A percentile compares a stretch with the other conserved stretches of the same genome.
Evolutionary conservation across 345 rosid genomes (phyloP).

Genomic region (Passiflora organensis): DNA sequence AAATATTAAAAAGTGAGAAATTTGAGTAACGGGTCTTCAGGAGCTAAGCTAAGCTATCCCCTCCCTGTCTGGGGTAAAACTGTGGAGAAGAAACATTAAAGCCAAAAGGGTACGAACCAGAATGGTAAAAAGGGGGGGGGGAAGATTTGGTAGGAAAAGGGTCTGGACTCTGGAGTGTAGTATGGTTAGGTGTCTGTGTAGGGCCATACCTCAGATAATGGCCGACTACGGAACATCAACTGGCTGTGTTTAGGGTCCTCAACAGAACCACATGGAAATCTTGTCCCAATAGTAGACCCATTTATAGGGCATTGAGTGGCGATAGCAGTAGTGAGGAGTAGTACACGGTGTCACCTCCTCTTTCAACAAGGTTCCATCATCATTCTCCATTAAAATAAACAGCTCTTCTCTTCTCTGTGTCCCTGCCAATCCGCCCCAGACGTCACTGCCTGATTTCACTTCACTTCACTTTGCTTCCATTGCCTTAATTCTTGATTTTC

Average conservation of each 20-base stretch:
- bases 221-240: constrained; percentile 17
- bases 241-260: constrained; percentile 9
- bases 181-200: constrained; percentile 22
- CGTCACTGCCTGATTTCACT: no score
- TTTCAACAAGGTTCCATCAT: no score
- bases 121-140: not conserved
- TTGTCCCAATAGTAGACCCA: constrained; percentile 9
- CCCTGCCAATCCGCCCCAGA: no score
- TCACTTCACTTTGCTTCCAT: no score
- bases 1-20: no score
- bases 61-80: constrained; percentile 19
- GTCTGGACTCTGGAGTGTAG: constrained; percentile 6
- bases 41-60: no score
- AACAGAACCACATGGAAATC: constrained; percentile 18
- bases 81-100: not conserved
- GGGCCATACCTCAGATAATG: constrained; percentile 20
- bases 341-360: no score
- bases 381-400: no score
- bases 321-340: not conserved
- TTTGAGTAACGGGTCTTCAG: no score
- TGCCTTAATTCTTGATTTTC: no score
- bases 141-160: constrained; percentile 2
- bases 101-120: constrained; percentile 2
- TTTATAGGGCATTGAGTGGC: no score
- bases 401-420: no score